Evolutionary conservation across 2,329 filamentous ascomycete genomes (phyloP).

Genomic region (Mycosphaerella sp.): DNA sequence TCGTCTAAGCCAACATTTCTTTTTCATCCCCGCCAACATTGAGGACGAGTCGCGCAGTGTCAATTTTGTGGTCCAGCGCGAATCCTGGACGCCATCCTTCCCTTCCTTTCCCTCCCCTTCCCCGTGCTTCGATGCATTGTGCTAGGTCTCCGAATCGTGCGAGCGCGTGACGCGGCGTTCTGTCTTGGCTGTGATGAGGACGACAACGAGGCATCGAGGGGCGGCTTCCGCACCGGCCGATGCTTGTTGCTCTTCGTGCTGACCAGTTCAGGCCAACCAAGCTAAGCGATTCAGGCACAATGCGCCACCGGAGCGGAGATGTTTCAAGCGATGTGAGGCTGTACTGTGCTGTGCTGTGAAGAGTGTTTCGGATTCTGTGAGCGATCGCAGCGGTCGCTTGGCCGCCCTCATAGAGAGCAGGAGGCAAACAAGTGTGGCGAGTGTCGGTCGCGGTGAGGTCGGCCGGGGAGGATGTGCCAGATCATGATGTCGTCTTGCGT

Average conservation of each 20-base stretch:
- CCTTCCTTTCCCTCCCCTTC: not conserved
- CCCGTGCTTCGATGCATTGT: not conserved
- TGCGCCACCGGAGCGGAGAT: conserved; percentile 7
- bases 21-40: not conserved
- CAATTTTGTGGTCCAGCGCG: too few species aligned
- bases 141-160: not conserved
- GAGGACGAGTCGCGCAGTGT: conserved; percentile 4
- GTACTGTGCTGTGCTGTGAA: not conserved
- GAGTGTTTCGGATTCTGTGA: conserved; percentile 3
- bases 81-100: too few species aligned
- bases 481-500: not conserved
- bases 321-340: not conserved
- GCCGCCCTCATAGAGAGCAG: not conserved
- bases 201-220: not conserved
- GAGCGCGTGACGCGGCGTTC: not conserved
- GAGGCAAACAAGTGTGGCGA: not conserved
- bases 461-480: not conserved
- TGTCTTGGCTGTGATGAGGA: not conserved
- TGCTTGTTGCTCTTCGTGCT: not conserved
- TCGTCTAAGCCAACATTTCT: conserved; percentile 4
- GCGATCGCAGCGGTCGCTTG: not conserved
- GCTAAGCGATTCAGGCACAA: not conserved
- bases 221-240: not conserved
- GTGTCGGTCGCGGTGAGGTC: not conserved
- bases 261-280: not conserved